These are phyloP conservation scores for Kwoniella heveanensis DNA, from an alignment of 768 basidiomycete genomes.

Conservation along the genomic window DNA sequence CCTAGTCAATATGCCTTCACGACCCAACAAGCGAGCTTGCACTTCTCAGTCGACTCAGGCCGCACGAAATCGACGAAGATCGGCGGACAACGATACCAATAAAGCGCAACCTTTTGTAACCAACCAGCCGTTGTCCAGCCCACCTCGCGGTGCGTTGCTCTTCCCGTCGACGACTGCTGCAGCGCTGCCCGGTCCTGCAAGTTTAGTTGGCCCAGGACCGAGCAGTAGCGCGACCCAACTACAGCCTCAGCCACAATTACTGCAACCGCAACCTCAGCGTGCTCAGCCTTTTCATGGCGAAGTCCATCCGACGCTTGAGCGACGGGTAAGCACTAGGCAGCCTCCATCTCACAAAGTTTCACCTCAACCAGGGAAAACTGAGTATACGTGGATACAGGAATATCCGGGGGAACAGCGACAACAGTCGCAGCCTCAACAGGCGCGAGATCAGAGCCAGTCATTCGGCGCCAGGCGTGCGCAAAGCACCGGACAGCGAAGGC, in stretches of 20 bases:
- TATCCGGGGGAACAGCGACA: not conserved
- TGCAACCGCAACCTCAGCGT: not conserved
- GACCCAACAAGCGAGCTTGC: constrained; percentile 4
- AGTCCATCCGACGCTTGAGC: not conserved
- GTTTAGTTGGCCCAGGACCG: not conserved
- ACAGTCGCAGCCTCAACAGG: not conserved
- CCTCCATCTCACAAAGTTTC: not conserved
- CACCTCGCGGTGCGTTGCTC: constrained; percentile 13
- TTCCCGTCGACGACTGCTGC: too few relatives aligned
- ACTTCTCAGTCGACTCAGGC: not conserved
- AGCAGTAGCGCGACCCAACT: not conserved
- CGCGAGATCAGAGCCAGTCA: not conserved
- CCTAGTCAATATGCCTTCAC: not conserved
- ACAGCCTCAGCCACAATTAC: not conserved
- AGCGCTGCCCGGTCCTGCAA: not conserved
- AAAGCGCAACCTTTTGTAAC: constrained; percentile 1
- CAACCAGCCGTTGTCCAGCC: constrained; percentile 7
- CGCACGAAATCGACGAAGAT: not conserved
- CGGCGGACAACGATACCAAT: not conserved
- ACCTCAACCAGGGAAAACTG: not conserved
- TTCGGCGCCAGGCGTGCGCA: not conserved
- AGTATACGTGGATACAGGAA: not conserved
- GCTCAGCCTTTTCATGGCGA: not conserved
- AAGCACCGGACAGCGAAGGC: not conserved
- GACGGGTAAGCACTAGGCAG: not conserved